Base-by-base conservation (phyloP, 495 filamentous ascomycete genomes). In the Polyplosphaeria fusca region DNA sequence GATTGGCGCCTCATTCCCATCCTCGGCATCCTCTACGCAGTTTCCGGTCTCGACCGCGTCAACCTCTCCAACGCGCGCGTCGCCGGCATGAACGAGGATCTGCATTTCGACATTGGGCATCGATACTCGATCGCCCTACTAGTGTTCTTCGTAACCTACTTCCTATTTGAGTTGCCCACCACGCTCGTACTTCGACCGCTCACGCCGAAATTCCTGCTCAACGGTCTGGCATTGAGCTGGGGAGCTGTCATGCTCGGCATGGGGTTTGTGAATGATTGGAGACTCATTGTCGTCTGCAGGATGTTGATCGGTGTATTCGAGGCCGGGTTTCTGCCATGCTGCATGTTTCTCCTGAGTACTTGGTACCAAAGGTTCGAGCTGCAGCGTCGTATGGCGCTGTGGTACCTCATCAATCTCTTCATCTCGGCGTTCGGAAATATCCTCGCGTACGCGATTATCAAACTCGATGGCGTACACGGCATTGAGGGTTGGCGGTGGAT, bases 101-200 rank as follows among this genome's bases (percentile, higher is more conserved):
- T 65, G 7, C 44, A 25, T 16, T 50, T 65, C 41, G 37, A 60
- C 52, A 44, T 61, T 35, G 61, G 61, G 22, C 23, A 60, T 23
- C 38, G 57, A 4, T 64, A 64, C 35, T 51, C 57, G 2, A 61
- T 56, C 42, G 51, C 57, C 1, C 39, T 64, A 1, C 39, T 60
- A 1, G 57, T 64, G 27, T 64, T 64, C 61, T 64, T 64, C 45
- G 41, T 64, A 20, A 52, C 50, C 7, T 64, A 64, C 26, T 60
- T 64, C 22, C 46, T 64, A 1, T 64, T 64, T 39, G 61, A 64
- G 40, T 26, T 64, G 2, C 61, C 55, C 3, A 42, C 56, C 13
- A 61, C 40, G 7, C 42, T 64, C 5, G 5, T 56, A 5, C 38
- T 61, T 4, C 57, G 51, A 18, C 41, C 41, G 13, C 25, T 61